Base-by-base conservation (phyloP, 1,284 basidiomycete genomes). In the Trichosporon coremiiforme region DNA sequence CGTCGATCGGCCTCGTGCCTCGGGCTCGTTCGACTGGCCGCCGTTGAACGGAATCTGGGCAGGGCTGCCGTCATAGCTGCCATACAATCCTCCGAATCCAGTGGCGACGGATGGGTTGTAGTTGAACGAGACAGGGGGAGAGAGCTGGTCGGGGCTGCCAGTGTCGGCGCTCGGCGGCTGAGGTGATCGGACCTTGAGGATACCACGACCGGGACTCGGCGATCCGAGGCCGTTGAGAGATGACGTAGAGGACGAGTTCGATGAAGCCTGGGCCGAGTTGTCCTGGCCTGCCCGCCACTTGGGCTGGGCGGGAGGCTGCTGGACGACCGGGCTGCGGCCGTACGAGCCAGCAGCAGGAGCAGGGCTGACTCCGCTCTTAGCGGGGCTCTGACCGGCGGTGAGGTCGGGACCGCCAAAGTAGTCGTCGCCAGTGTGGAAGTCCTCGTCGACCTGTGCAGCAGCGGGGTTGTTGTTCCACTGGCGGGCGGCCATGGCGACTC, bases 351-450 rank as follows among this genome's bases (percentile, higher is more conserved):
- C 63, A 17, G 73, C 41, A n/a, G n/a, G n/a, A 53, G 66, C 17
- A 6, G 35, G 45, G 3, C 35, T 13, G 4, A 55, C 9, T 9
- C 55, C 45, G 9, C 36, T 17, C 13, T 29, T 25, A 17, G 66
- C 35, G 66, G 70, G 70, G 67, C 69, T 70, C 31, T 70, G 41
- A 10, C 67, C 67, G 31, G 57, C 29, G 4, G 68, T 67, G 12
- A 88, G 81, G 75, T 88, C 87, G n/a, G 87, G 86, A 0, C 87
- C 88, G 35, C 85, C 87, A 76, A 89, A 89, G 79, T 89, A 89
- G 75, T 90, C 89, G 20, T 77, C 78, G 9, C 74, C 74, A 25
- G 77, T 80, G 57, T 83, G 87, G 69, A 88, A 88, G 71, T 86
- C 87, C 66, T 87, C 84, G 57, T 85, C 84, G 22, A 77, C 77